These are phyloP conservation scores for Pleurotus djamor DNA, from an alignment of 768 basidiomycete genomes.

Conservation along the genomic window DNA sequence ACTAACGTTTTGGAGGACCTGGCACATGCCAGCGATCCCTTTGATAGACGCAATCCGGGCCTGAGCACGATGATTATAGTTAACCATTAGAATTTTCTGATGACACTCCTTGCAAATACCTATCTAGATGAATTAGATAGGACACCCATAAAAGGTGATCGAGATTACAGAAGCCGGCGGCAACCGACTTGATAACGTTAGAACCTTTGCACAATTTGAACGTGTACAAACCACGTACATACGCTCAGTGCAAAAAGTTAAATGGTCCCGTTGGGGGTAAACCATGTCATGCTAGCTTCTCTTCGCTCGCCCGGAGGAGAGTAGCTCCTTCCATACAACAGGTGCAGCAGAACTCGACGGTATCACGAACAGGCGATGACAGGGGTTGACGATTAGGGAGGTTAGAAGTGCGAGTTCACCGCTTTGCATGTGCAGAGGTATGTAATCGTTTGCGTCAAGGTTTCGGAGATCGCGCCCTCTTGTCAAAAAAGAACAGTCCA, in stretches of 20 bases:
- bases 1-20: background rate
- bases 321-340: background rate
- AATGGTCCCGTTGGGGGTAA: background rate
- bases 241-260: background rate
- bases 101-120: background rate
- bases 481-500: background rate
- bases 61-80: background rate
- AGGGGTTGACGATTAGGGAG: background rate
- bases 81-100: slow-evolving; percentile 7
- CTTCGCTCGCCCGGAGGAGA: background rate
- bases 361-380: background rate
- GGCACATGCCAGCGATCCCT: background rate
- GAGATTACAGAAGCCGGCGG: slow-evolving; percentile 8
- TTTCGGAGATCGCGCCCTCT: background rate
- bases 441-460: background rate
- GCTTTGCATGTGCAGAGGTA: background rate
- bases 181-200: slow-evolving; percentile 9
- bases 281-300: background rate
- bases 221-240: background rate
- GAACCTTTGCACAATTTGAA: background rate
- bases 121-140: slow-evolving; percentile 1
- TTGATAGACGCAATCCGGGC: slow-evolving; percentile 4
- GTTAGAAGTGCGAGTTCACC: background rate
- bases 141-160: background rate
- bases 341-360: background rate